Evolutionary conservation across 148 eudicot genomes (phyloP).

Genomic region (Chenopodium quinoa): DNA sequence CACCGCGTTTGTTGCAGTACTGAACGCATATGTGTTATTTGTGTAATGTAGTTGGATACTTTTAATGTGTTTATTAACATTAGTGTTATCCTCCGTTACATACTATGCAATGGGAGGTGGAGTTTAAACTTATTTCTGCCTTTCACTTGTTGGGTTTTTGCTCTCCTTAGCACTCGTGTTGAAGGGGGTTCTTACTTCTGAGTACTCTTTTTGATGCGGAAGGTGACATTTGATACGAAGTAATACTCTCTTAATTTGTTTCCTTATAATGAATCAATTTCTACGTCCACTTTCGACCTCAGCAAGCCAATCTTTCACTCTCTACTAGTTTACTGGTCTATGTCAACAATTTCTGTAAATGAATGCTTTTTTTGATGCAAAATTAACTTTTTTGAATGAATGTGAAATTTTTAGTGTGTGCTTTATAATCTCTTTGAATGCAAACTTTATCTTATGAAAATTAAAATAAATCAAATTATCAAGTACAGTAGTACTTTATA

Average conservation of each 20-base stretch:
- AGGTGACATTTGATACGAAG: neutral
- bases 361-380: no score
- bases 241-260: neutral
- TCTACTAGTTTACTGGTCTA: neutral
- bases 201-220: no score
- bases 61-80: neutral
- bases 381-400: no score
- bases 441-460: neutral
- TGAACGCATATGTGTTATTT: no score
- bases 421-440: neutral
- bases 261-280: neutral
- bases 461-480: no score
- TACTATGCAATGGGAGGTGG: no score
- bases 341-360: neutral
- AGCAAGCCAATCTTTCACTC: neutral
- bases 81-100: no score
- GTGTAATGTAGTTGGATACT: no score
- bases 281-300: neutral
- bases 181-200: no score
- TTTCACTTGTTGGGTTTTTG: neutral
- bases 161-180: neutral
- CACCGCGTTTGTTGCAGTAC: no score
- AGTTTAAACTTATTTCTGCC: neutral
- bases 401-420: neutral
- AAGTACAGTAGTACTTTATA: no score